Evolutionary conservation across 371 early-diverging fungal genomes (phyloP), one percentile per base, ranked within the genome.

Genomic region (Fennellomyces sp.): DNA sequence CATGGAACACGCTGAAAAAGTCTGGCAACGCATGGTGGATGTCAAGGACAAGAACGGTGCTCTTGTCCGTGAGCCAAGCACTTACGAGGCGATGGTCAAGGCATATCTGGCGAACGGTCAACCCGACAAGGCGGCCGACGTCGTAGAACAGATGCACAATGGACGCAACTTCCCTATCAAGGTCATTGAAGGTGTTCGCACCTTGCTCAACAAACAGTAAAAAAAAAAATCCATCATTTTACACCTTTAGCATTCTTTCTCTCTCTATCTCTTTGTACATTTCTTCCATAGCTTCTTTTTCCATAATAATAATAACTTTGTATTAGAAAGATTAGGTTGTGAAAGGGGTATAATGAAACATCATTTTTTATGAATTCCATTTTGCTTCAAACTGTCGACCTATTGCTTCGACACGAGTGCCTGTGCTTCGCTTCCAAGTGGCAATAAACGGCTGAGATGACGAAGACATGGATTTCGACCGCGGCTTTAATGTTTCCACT

Each of bases 41-140:
- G 58, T 67, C 21, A 64, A 72, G 55, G 27, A 52, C 17, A 26
- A 39, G 4, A 39, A 52, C 26, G 36, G 41, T 11, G 30, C 39
- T 8, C 61, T 58, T 10, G 51, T 38, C 11, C n/a, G n/a, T n/a
- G n/a, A n/a, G n/a, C n/a, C n/a, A n/a, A n/a, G n/a, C n/a, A n/a
- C n/a, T n/a, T n/a, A n/a, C n/a, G n/a, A n/a, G n/a, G n/a, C n/a
- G n/a, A 82, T 87, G 85, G 81, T 82, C 31, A 73, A 73, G 28
- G 82, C 75, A 0, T 85, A 85, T 61, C 41, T 83, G 15, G 75
- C 74, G 13, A 82, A 79, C 41, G 64, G 69, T 1, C 59, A 78
- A 56, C 52, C 72, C 7, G 68, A 68, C 29, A 69, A 78, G 47
- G 85, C 84, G 6, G 39, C 51, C 19, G 64, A 56, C 5, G 58